Evolutionary conservation across 1,139 yeast species (phyloP).

Genomic region (Yamadazyma atmosphaerica): DNA sequence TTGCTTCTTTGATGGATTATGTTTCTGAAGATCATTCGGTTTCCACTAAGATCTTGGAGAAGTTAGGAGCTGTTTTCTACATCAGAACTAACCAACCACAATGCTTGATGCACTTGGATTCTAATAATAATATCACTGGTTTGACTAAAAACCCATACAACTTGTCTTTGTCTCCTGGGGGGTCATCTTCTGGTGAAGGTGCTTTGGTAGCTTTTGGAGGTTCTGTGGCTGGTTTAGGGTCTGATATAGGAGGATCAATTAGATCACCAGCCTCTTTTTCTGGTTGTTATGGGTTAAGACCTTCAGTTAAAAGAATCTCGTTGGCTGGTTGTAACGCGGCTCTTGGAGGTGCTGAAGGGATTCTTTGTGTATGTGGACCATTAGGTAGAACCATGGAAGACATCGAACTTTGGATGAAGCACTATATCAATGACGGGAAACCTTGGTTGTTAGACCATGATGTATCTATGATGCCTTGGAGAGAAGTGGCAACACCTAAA

Average conservation of each 20-base stretch:
- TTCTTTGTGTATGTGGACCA: constrained; percentile 62
- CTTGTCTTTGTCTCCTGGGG: constrained; percentile 46
- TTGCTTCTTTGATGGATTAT: constrained; percentile 54
- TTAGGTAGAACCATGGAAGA: constrained; percentile 62
- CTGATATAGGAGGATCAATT: constrained; percentile 79
- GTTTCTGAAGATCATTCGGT: constrained; percentile 50
- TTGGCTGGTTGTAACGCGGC: constrained; percentile 48
- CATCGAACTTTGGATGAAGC: constrained; percentile 58
- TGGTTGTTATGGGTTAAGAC: constrained; percentile 67
- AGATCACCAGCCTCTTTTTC: constrained; percentile 74
- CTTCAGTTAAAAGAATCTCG: constrained; percentile 62
- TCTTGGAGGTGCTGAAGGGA: constrained; percentile 57
- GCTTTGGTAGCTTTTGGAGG: constrained; percentile 65
- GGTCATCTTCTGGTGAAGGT: constrained; percentile 81
- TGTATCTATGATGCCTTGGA: constrained; percentile 61
- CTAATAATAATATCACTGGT: constrained; percentile 43
- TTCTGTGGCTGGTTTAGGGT: constrained; percentile 66
- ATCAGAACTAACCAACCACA: constrained; percentile 48
- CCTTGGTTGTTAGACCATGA: constrained; percentile 68
- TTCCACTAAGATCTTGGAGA: constrained; percentile 51
- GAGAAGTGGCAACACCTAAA: constrained; percentile 45
- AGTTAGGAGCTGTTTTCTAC: constrained; percentile 66
- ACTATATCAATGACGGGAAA: constrained; percentile 57
- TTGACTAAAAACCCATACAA: constrained; percentile 39
- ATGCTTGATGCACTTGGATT: constrained; percentile 48